Conservation (phyloP, 805 yeast species). For the Kurtzmaniella fragi region DNA sequence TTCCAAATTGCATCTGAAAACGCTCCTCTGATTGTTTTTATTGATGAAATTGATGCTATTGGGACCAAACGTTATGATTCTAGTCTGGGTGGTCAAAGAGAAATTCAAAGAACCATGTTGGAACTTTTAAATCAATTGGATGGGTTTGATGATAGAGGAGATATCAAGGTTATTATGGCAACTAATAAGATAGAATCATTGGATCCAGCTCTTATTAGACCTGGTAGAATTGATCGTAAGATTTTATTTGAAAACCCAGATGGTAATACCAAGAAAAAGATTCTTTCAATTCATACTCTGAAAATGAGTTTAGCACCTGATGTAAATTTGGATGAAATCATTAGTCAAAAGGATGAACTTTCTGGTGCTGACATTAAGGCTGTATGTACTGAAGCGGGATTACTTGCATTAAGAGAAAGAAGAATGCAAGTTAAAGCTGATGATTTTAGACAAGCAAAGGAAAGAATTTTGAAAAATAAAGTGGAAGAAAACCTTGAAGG, state of each 20-base stretch:
- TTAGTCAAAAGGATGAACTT: constrained; percentile 85
- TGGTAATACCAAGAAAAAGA: constrained; percentile 86
- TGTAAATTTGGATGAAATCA: constrained; percentile 84
- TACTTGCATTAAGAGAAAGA: constrained; percentile 91
- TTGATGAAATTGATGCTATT: constrained; percentile 98
- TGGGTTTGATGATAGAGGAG: constrained; percentile 96
- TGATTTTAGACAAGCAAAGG: constrained; percentile 91
- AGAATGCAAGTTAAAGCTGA: constrained; percentile 96
- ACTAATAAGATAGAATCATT: constrained; percentile 90
- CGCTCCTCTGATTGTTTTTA: constrained; percentile 97
- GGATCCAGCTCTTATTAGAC: constrained; percentile 95
- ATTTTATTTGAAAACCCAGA: constrained; percentile 96
- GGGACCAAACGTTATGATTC: constrained; percentile 98
- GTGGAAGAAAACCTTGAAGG: constrained; percentile 96
- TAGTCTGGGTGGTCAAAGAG: constrained; percentile 96
- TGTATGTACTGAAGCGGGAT: constrained; percentile 95
- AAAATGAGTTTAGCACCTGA: constrained; percentile 89
- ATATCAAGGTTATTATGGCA: constrained; percentile 97
- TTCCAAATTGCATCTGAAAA: constrained; percentile 96
- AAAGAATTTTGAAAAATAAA: constrained; percentile 92
- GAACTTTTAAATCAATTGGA: constrained; percentile 92
- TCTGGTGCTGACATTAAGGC: constrained; percentile 98
- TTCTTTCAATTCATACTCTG: constrained; percentile 84
- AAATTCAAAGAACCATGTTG: constrained; percentile 96
- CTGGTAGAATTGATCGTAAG: constrained; percentile 96